Percentiles rank a stretch among this genome's conserved stretches.
These are phyloP conservation scores for Rhodotorula sp. DNA, from an alignment of 1,284 basidiomycete genomes.

Conservation along the genomic window DNA sequence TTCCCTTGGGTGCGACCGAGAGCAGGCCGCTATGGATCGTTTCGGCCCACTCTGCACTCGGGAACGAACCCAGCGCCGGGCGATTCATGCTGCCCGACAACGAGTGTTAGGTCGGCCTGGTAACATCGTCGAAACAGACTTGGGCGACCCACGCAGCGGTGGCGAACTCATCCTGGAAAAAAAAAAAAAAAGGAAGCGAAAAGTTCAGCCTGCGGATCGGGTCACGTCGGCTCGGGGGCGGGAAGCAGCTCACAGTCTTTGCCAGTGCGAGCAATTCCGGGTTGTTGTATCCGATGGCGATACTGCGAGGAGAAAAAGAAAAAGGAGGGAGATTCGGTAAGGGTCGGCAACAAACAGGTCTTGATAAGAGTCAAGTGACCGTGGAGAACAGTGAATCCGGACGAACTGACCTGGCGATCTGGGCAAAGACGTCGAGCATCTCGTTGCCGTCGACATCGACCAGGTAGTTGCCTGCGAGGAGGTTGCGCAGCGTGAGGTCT, in stretches of 20 bases:
- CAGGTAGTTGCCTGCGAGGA: constrained; percentile 53
- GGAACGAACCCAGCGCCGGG: constrained; percentile 58
- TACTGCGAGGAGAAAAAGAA: constrained; percentile 46
- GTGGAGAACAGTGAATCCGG: not conserved
- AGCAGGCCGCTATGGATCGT: constrained; percentile 54
- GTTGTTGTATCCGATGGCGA: constrained; percentile 56
- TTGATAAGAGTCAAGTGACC: not conserved
- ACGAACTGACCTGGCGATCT: constrained; percentile 48
- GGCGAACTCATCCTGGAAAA: constrained; percentile 50
- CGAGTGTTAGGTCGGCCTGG: too few relatives aligned
- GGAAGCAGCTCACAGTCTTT: constrained; percentile 43
- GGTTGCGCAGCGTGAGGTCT: not conserved
- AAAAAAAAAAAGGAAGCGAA: not conserved
- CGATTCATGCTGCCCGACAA: constrained; percentile 14
- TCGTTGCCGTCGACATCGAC: constrained; percentile 59
- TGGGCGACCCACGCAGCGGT: constrained; percentile 46
- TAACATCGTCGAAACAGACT: too few relatives aligned
- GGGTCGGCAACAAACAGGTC: not conserved
- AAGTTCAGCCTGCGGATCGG: not conserved
- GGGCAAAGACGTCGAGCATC: constrained; percentile 58
- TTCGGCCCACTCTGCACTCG: constrained; percentile 54
- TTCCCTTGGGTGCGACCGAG: constrained; percentile 55
- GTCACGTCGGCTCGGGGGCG: not conserved
- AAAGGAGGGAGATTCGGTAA: constrained; percentile 26
- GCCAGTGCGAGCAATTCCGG: constrained; percentile 53